These are phyloP conservation scores for Ceratocystis cubensis DNA, from an alignment of 2,329 filamentous ascomycete species.

Conservation along the genomic window DNA sequence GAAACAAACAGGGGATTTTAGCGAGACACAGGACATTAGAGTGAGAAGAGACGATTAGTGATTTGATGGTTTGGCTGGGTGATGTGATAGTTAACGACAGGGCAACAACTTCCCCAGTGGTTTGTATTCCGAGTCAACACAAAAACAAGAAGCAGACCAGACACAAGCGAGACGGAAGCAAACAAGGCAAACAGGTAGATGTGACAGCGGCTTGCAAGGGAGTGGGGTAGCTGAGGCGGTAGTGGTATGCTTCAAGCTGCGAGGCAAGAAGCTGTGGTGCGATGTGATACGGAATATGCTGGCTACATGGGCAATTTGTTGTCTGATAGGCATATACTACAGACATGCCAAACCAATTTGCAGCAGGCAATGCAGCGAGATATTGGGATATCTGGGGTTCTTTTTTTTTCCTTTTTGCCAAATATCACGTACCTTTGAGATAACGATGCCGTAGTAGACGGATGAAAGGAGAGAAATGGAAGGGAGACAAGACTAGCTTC, in stretches of 20 bases:
- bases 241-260: background rate
- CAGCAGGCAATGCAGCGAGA: background rate
- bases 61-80: too few species aligned
- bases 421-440: background rate
- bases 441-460: background rate
- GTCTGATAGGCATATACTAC: background rate
- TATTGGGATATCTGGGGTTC: background rate
- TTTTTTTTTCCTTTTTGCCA: background rate
- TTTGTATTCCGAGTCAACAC: too few species aligned
- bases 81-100: too few species aligned
- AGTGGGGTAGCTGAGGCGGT: background rate
- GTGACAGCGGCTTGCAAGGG: background rate
- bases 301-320: background rate
- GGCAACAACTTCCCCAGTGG: too few species aligned
- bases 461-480: background rate
- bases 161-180: too few species aligned
- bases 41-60: background rate
- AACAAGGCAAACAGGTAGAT: background rate
- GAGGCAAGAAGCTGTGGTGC: background rate
- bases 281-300: background rate
- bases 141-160: too few species aligned
- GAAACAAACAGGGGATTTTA: background rate
- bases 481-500: background rate
- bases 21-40: background rate
- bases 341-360: background rate